These are phyloP conservation scores for Aspergillus glaucus DNA, from an alignment of 2,329 filamentous ascomycete species.

Conservation along the genomic window DNA sequence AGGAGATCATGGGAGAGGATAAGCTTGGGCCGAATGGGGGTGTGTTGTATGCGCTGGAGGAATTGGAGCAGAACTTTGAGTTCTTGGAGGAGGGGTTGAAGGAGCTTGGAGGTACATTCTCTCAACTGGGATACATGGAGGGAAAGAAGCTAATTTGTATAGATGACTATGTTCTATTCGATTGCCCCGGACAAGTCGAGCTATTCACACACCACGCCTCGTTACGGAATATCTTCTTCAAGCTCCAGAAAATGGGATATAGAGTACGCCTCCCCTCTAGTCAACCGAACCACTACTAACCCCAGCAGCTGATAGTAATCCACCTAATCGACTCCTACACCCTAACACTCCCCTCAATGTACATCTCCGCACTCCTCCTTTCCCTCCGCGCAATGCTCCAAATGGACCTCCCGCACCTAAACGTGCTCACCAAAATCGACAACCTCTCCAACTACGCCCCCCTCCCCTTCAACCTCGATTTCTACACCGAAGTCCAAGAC, in stretches of 20 bases:
- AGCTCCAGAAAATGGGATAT: slow-evolving; percentile 83
- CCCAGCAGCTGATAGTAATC: slow-evolving; percentile 72
- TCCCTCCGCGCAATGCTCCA: slow-evolving; percentile 95
- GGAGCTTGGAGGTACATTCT: slow-evolving; percentile 55
- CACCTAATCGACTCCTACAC: slow-evolving; percentile 93
- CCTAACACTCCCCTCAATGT: slow-evolving; percentile 85
- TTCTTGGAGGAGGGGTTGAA: slow-evolving; percentile 81
- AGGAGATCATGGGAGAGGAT: slow-evolving; percentile 86
- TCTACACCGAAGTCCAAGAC: slow-evolving; percentile 95
- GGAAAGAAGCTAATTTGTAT: not conserved
- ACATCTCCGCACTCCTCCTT: slow-evolving; percentile 88
- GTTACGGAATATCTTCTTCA: slow-evolving; percentile 84
- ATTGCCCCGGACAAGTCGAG: slow-evolving; percentile 95
- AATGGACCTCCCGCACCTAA: slow-evolving; percentile 93
- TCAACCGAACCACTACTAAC: not conserved
- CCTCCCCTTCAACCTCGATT: slow-evolving; percentile 91
- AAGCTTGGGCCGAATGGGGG: slow-evolving; percentile 90
- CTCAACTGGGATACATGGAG: not conserved
- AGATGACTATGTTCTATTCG: slow-evolving; percentile 91
- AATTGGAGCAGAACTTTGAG: slow-evolving; percentile 87
- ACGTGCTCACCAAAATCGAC: slow-evolving; percentile 96
- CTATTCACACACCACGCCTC: slow-evolving; percentile 94
- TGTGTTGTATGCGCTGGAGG: slow-evolving; percentile 87
- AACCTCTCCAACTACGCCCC: slow-evolving; percentile 79
- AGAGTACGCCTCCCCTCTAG: slow-evolving; percentile 56